These are phyloP conservation scores for Cicer pinnatifidum DNA, from an alignment of 306 rosid species.

Conservation along the genomic window DNA sequence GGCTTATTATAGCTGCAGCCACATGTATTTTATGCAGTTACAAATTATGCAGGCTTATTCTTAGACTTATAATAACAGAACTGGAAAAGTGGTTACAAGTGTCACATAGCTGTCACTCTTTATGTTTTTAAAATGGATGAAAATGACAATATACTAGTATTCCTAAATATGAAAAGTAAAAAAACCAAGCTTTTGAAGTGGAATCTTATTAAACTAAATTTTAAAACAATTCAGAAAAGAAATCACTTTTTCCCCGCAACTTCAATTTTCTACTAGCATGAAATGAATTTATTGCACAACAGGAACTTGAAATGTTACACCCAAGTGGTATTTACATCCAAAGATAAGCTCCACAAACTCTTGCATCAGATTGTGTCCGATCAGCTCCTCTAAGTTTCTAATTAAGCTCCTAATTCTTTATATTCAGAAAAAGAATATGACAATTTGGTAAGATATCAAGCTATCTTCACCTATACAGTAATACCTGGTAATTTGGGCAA, in stretches of 20 bases:
- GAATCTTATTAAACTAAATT: neutral
- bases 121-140: neutral
- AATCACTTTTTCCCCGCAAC: slow-evolving; percentile 20
- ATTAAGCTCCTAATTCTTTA: slow-evolving; percentile 29
- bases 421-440: slow-evolving; percentile 1
- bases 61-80: slow-evolving; percentile 15
- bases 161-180: neutral
- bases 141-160: slow-evolving; percentile 8
- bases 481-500: slow-evolving; percentile 34
- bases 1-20: neutral
- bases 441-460: slow-evolving; percentile 33
- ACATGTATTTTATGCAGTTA: slow-evolving; percentile 34
- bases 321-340: slow-evolving; percentile 24
- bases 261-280: slow-evolving; percentile 43
- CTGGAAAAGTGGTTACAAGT: slow-evolving; percentile 40
- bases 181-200: neutral
- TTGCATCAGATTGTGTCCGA: slow-evolving; percentile 12
- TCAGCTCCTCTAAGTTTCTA: slow-evolving; percentile 32
- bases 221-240: slow-evolving; percentile 13
- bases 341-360: slow-evolving; percentile 22
- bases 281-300: slow-evolving; percentile 44
- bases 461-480: slow-evolving; percentile 30
- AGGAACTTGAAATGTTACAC: slow-evolving; percentile 33
- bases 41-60: slow-evolving; percentile 3
- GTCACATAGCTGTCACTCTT: slow-evolving; percentile 44